Conservation (phyloP, 129 eudicot species). For the Arctium lappa region DNA sequence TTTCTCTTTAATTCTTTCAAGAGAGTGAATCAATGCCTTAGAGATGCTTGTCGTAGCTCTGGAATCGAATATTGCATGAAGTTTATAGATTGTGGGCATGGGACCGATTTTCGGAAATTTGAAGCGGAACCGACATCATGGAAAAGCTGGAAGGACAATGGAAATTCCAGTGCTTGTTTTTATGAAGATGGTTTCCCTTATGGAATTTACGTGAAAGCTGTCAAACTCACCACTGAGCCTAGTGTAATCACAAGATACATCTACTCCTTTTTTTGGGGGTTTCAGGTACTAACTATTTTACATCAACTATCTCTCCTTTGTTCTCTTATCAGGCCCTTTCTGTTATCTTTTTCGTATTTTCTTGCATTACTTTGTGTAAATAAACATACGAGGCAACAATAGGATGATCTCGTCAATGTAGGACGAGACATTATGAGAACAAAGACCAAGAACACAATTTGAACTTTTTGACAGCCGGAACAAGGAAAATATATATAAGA, state of each 20-base stretch:
- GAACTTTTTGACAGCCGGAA: too few relatives aligned
- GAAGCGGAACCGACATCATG: neutral
- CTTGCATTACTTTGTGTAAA: neutral
- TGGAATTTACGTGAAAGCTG: slow-evolving; percentile 67
- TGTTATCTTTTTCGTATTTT: neutral
- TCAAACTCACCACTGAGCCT: slow-evolving; percentile 46
- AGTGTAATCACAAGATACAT: slow-evolving; percentile 56
- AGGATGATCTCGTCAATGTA: neutral
- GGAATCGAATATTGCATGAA: slow-evolving; percentile 26
- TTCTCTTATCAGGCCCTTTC: neutral
- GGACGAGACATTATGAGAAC: neutral
- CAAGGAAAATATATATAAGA: too few relatives aligned
- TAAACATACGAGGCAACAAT: neutral
- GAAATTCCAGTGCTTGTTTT: slow-evolving; percentile 52
- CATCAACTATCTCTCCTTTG: neutral
- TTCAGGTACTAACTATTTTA: slow-evolving; percentile 58
- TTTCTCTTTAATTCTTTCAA: slow-evolving; percentile 17
- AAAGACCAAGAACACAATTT: neutral
- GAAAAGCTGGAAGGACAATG: slow-evolving; percentile 47
- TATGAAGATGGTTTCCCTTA: slow-evolving; percentile 39
- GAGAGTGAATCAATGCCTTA: slow-evolving; percentile 93
- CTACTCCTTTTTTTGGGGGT: slow-evolving; percentile 92
- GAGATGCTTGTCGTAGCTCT: slow-evolving; percentile 51
- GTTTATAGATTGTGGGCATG: slow-evolving; percentile 71
- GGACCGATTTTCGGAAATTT: neutral